These are phyloP conservation scores for Brassica nigra DNA, from an alignment of 345 rosid genomes.

Conservation along the genomic window DNA sequence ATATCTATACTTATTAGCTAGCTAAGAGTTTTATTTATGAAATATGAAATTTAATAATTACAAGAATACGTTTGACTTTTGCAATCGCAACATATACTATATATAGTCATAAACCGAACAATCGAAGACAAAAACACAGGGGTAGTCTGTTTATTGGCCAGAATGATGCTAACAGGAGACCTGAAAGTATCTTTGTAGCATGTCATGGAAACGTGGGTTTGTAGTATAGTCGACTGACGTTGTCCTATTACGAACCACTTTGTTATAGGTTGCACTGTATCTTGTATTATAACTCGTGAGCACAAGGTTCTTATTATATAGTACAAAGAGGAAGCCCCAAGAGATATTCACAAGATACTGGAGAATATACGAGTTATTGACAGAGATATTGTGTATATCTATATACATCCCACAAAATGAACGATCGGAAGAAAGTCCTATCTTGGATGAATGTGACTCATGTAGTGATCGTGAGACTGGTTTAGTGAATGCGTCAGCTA, in stretches of 20 bases:
- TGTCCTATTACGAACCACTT: background rate
- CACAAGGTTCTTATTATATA: background rate
- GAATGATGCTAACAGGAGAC: background rate
- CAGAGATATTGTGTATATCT: too few species aligned
- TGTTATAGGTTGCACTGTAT: background rate
- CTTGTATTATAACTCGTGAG: background rate
- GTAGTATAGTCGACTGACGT: background rate
- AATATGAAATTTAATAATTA: background rate
- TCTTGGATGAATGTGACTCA: too few species aligned
- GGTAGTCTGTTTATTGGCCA: background rate
- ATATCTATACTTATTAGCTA: background rate
- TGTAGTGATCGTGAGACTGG: too few species aligned
- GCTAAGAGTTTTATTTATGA: background rate
- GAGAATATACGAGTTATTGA: too few species aligned
- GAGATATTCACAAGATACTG: too few species aligned
- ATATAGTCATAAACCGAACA: background rate
- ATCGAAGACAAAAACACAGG: background rate
- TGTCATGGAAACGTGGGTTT: background rate
- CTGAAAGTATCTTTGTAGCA: background rate
- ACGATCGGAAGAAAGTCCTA: too few species aligned
- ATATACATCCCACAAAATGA: too few species aligned
- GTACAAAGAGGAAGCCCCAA: background rate
- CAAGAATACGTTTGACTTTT: background rate
- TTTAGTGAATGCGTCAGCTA: too few species aligned
- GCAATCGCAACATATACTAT: background rate